Conservation (phyloP, 2,329 filamentous ascomycete genomes). For the Cladophialophora psammophila region DNA sequence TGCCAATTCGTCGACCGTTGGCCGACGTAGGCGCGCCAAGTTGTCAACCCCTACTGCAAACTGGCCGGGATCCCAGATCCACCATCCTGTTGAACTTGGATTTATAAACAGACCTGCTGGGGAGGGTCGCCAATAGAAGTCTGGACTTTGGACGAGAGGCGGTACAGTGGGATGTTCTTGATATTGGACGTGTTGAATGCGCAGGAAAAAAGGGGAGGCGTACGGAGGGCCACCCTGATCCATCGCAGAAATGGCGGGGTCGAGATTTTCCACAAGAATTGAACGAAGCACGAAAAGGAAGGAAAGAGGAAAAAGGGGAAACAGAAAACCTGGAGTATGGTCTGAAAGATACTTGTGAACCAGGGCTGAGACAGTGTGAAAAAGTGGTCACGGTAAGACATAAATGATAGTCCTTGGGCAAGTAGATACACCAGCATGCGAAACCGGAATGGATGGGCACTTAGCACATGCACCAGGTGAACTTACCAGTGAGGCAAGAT, state of each 20-base stretch:
- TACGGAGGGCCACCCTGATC: background rate
- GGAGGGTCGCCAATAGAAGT: conserved; percentile 24
- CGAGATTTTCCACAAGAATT: background rate
- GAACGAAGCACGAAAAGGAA: background rate
- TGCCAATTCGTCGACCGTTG: background rate
- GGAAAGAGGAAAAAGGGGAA: background rate
- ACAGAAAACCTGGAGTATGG: background rate
- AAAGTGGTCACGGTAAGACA: conserved; percentile 3
- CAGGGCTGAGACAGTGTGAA: background rate
- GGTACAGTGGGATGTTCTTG: background rate
- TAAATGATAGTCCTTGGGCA: conserved; percentile 12
- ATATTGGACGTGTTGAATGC: conserved; percentile 11
- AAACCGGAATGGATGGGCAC: background rate
- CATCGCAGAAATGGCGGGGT: background rate
- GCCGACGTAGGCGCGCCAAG: background rate
- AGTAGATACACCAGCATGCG: background rate
- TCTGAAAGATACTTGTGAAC: background rate
- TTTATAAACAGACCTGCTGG: background rate
- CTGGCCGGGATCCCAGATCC: conserved; percentile 19
- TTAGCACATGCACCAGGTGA: conserved; percentile 3
- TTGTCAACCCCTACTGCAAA: too few species aligned
- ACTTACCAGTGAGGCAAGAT: conserved; percentile 14
- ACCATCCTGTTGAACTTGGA: conserved; percentile 7
- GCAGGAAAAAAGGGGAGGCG: conserved; percentile 17
- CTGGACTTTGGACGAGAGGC: background rate